Evolutionary conservation across 805 yeast genomes (phyloP).

Genomic region (Saccharomyces mikatae): DNA sequence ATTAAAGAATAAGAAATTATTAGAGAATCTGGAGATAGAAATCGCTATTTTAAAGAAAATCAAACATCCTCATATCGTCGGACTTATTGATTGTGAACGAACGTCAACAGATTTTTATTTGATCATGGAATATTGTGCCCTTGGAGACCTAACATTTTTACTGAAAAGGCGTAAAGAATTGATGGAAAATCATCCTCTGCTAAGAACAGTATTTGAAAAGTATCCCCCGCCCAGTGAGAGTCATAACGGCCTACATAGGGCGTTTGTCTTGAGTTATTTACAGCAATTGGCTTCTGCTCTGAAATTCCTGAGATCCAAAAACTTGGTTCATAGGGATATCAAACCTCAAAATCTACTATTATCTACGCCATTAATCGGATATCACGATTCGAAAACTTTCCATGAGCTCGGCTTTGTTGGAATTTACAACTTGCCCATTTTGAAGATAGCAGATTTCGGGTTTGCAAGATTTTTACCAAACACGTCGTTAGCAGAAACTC

Average conservation of each 20-base stretch:
- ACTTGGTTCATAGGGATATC: constrained; percentile 86
- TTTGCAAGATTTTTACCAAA: constrained; percentile 92
- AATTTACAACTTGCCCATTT: constrained; percentile 77
- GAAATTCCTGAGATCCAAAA: constrained; percentile 69
- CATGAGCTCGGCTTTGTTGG: constrained; percentile 58
- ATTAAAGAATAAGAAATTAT: constrained; percentile 73
- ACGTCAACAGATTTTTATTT: constrained; percentile 74
- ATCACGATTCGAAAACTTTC: constrained; percentile 46
- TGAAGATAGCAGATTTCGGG: constrained; percentile 95
- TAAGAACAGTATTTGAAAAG: constrained; percentile 64
- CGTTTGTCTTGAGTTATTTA: constrained; percentile 72
- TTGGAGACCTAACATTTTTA: constrained; percentile 87
- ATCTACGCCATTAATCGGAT: constrained; percentile 64
- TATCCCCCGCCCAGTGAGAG: constrained; percentile 74
- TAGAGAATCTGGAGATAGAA: constrained; percentile 89
- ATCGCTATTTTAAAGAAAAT: constrained; percentile 80
- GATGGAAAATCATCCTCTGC: constrained; percentile 65
- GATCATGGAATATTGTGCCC: constrained; percentile 92
- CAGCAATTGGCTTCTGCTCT: constrained; percentile 83
- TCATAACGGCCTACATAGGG: constrained; percentile 71
- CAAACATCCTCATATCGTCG: constrained; percentile 90
- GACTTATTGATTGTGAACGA: constrained; percentile 72
- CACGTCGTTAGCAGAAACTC: constrained; percentile 90
- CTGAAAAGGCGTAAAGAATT: constrained; percentile 70
- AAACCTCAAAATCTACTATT: constrained; percentile 76